These are phyloP conservation scores for Leccinum imitatum DNA, from an alignment of 768 basidiomycete genomes.

Conservation along the genomic window DNA sequence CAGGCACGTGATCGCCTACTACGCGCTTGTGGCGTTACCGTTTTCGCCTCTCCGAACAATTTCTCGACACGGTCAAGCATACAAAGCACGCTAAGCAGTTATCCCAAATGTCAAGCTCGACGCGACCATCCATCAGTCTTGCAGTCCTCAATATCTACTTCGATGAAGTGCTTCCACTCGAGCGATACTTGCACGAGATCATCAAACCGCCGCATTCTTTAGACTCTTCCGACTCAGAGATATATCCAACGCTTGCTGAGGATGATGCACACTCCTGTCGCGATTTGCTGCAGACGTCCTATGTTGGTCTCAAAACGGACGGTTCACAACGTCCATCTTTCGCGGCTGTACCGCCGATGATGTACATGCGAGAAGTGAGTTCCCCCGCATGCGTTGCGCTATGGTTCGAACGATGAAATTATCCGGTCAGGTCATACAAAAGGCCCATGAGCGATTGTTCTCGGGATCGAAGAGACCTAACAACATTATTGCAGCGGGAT, in stretches of 20 bases:
- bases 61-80: not conserved
- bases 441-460: conserved; percentile 57
- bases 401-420: not conserved
- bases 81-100: not conserved
- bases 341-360: conserved; percentile 38
- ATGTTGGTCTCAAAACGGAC: conserved; percentile 41
- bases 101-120: conserved; percentile 1
- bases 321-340: conserved; percentile 26
- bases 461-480: conserved; percentile 36
- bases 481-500: conserved; percentile 69
- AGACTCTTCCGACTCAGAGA: conserved; percentile 15
- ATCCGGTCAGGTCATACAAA: conserved; percentile 53
- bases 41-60: not conserved
- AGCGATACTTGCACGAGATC: conserved; percentile 40
- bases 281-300: conserved; percentile 44
- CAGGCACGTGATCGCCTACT: not conserved
- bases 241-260: not conserved
- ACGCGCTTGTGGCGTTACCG: not conserved
- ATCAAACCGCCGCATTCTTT: conserved; percentile 21
- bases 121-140: conserved; percentile 20
- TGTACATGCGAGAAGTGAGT: conserved; percentile 56
- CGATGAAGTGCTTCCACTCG: conserved; percentile 38
- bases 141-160: conserved; percentile 47
- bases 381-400: not conserved
- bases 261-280: conserved; percentile 32